Conservation (phyloP, 176 grass and related monocot species). For the Juncus inflexus region DNA sequence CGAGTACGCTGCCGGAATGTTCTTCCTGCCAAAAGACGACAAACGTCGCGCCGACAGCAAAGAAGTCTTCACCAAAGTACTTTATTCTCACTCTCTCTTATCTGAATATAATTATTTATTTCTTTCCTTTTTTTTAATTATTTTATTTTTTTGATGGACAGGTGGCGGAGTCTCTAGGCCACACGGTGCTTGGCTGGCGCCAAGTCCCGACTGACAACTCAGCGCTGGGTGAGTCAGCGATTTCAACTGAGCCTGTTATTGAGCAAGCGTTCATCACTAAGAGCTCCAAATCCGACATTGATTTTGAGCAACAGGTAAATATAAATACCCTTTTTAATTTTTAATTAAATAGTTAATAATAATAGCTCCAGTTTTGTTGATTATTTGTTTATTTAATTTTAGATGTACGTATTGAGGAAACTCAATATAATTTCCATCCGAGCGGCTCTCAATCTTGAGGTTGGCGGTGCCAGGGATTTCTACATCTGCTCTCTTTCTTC, state of each 20-base stretch:
- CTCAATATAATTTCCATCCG: slow-evolving; percentile 68
- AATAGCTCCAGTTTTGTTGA: slow-evolving; percentile 16
- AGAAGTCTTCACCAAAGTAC: slow-evolving; percentile 77
- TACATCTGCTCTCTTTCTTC: slow-evolving; percentile 99
- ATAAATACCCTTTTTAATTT: neutral
- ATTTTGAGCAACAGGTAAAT: slow-evolving; percentile 83
- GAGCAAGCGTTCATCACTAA: slow-evolving; percentile 82
- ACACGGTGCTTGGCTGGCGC: slow-evolving; percentile 86
- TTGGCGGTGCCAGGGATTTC: slow-evolving; percentile 66
- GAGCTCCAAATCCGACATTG: slow-evolving; percentile 47
- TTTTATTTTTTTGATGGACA: slow-evolving; percentile 19
- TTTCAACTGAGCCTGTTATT: slow-evolving; percentile 65
- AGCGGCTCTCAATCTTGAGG: slow-evolving; percentile 42
- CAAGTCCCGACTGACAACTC: slow-evolving; percentile 79
- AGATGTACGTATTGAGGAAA: slow-evolving; percentile 89
- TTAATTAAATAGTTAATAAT: neutral
- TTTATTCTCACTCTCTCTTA: neutral
- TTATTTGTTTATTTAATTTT: slow-evolving; percentile 18
- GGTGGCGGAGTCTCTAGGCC: slow-evolving; percentile 69
- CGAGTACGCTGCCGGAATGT: slow-evolving; percentile 84
- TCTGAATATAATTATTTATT: no score
- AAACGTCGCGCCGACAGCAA: slow-evolving; percentile 61
- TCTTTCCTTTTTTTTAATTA: neutral
- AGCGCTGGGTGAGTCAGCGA: slow-evolving; percentile 72
- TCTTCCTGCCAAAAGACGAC: slow-evolving; percentile 74